These are phyloP conservation scores for Citrullus mucosospermus DNA, from an alignment of 306 rosid genomes.

Conservation along the genomic window DNA sequence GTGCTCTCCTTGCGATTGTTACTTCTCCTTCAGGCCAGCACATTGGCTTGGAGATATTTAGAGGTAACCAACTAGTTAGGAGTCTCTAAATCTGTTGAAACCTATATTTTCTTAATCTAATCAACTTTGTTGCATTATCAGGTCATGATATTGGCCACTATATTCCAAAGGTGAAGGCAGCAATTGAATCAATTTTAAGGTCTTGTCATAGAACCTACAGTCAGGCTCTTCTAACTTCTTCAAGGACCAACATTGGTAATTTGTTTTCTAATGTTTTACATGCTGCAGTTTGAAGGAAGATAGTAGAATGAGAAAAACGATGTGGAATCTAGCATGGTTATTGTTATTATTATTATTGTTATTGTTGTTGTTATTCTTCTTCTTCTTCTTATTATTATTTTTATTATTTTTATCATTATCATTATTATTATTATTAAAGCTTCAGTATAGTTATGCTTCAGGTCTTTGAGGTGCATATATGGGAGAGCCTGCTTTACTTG, in stretches of 20 bases:
- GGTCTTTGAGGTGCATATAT: neutral
- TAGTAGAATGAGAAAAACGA: neutral
- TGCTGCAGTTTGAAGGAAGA: constrained; percentile 7
- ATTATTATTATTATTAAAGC: neutral
- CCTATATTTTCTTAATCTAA: constrained; percentile 6
- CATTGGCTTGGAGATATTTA: constrained; percentile 78
- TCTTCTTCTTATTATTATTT: neutral
- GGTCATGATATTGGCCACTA: constrained; percentile 92
- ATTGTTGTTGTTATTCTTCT: no score
- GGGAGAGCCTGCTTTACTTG: neutral
- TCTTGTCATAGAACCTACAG: constrained; percentile 74
- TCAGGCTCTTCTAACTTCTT: constrained; percentile 95
- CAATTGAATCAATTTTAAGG: constrained; percentile 83
- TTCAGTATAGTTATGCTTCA: neutral
- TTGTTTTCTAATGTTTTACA: constrained; percentile 15
- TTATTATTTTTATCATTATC: no score
- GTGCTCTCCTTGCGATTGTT: constrained; percentile 92
- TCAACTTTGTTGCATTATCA: constrained; percentile 29
- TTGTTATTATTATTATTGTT: neutral
- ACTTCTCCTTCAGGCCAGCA: constrained; percentile 75
- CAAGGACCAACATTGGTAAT: constrained; percentile 83
- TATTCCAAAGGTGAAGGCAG: constrained; percentile 93
- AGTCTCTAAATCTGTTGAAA: neutral
- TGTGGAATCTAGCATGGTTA: neutral
- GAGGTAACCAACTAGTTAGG: constrained; percentile 35